phyloP scores from a whole-genome alignment of 139 green algal genomes.

The Astrephomene gubernaculifera region DNA sequence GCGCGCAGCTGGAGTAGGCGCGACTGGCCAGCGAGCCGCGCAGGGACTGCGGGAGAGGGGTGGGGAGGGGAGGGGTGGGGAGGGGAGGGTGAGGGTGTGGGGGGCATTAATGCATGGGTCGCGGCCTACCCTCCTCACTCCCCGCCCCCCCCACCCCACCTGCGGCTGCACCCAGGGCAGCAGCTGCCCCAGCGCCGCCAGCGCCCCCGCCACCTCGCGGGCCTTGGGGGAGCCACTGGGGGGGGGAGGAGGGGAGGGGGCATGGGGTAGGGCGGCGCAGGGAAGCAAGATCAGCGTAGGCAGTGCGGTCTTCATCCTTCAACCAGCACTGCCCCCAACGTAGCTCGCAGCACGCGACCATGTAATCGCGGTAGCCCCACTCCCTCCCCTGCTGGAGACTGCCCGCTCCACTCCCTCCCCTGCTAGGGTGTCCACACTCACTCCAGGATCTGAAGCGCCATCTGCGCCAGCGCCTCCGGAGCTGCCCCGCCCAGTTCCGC shows the following conservation, averaged over 20 bases:
- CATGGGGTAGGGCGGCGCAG: too few relatives aligned
- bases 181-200: not conserved
- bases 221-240: not conserved
- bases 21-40: not conserved
- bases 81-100: not conserved
- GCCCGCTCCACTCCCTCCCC: too few relatives aligned
- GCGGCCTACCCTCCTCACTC: not conserved
- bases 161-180: not conserved
- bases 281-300: too few relatives aligned
- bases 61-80: not conserved
- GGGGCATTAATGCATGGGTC: not conserved
- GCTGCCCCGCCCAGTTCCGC: too few relatives aligned
- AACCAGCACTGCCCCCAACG: not conserved
- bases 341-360: not conserved
- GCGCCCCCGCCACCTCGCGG: slow-evolving; percentile 21
- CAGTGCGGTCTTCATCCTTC: not conserved
- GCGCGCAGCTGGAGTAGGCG: not conserved
- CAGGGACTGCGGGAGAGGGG: too few relatives aligned
- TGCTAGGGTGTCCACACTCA: not conserved
- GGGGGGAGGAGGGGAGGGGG: not conserved
- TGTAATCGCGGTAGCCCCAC: not conserved
- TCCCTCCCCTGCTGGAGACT: too few relatives aligned
- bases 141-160: not conserved
- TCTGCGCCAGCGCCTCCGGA: slow-evolving; percentile 17
- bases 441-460: slow-evolving; percentile 18